These are phyloP conservation scores for Gentiana straminea DNA, from an alignment of 257 asterid species.

Conservation along the genomic window DNA sequence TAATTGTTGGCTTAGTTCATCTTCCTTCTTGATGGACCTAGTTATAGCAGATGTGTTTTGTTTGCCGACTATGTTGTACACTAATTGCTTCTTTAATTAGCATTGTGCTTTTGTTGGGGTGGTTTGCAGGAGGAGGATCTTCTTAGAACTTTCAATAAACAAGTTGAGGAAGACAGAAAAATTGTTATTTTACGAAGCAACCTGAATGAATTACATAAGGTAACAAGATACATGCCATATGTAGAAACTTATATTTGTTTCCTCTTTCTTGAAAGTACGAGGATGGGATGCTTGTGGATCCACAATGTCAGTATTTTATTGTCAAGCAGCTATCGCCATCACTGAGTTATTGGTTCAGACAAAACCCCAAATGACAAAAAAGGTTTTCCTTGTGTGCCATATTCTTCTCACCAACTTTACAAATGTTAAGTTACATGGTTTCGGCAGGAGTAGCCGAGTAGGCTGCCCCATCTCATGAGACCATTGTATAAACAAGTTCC, in stretches of 20 bases:
- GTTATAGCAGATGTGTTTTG: neutral
- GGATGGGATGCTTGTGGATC: no score
- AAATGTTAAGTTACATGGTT: no score
- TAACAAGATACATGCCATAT: conserved; percentile 15
- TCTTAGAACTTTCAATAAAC: conserved; percentile 69
- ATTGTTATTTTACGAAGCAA: conserved; percentile 87
- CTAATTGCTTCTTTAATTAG: neutral
- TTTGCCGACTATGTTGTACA: conserved; percentile 1
- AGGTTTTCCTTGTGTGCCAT: no score
- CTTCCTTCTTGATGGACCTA: neutral
- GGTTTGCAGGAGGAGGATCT: conserved; percentile 80
- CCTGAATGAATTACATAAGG: conserved; percentile 78
- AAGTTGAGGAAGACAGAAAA: conserved; percentile 86
- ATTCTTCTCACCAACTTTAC: no score
- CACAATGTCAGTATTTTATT: no score
- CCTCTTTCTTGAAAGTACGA: no score
- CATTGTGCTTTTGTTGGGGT: conserved; percentile 8
- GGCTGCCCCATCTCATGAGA: no score
- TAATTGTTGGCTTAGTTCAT: neutral
- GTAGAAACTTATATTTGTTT: conserved; percentile 1
- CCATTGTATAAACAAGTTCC: no score
- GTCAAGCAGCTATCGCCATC: no score
- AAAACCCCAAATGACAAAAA: no score
- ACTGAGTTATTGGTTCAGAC: no score
- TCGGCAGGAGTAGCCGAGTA: no score